Base-by-base conservation (phyloP, 345 rosid genomes). In the Hypericum androsaemum region DNA sequence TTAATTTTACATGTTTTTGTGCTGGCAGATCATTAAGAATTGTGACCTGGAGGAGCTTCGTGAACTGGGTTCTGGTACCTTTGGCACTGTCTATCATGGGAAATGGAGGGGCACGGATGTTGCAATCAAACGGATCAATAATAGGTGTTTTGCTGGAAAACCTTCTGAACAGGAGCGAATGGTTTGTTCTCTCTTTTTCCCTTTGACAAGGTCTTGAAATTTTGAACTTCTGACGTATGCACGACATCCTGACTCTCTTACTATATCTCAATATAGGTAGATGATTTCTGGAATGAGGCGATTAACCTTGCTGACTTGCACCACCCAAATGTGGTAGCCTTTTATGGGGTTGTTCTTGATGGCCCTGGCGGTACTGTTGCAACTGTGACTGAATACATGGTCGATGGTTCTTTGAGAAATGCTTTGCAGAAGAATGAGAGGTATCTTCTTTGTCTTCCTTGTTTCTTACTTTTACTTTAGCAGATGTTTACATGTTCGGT, bases 221-320 rank as follows among this genome's bases (percentile, higher is more conserved):
- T 3, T 38, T 17, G 38, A 16, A 39, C 15, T 11, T 16, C 6
- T 40, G 13, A 17, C 47, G 5, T 44, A 39, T 32, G 8, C 10
- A 37, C 46, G 13, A 39, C 55, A n/a, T n/a, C 13, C 47, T 58
- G 43, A 56, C 0, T 39, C 51, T 10, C 0, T 37, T 17, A 11
- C 16, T 46, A 13, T 60, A 41, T 46, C 41, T 63, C 46, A 41
- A 41, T 65, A 41, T 70, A 84, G 88, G 73, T 73, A 41, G 70
- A 77, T 56, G 85, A 84, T 57, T 84, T 84, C 77, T 80, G 88
- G 92, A 84, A 84, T 42, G 92, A 84, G 66, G 88, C 92, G 8
- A 71, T 71, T 53, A 78, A 78, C 56, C 88, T 84, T 47, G 88
- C 88, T 54, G 88, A 80, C 59, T 64, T 84, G 81, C 92, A 83